Conservation (phyloP, 768 basidiomycete genomes). For the Podaxis sp. region DNA sequence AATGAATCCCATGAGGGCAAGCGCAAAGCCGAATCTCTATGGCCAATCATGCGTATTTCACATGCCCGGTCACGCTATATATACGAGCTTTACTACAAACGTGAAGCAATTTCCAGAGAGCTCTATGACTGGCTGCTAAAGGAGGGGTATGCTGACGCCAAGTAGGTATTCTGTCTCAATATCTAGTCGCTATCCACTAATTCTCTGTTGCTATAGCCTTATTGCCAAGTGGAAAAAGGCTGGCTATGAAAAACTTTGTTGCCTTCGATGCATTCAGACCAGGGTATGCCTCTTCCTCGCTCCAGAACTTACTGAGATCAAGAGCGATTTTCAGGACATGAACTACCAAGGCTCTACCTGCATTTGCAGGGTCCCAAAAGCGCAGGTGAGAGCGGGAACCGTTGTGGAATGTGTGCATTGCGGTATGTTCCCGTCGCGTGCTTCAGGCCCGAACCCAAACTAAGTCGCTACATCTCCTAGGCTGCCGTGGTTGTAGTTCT, state of each 20-base stretch:
- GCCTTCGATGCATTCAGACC: conserved; percentile 94
- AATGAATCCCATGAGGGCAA: conserved; percentile 99
- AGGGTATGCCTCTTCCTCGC: conserved; percentile 45
- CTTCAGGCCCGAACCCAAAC: not conserved
- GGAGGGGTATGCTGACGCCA: conserved; percentile 94
- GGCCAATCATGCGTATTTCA: conserved; percentile 98
- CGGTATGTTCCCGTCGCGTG: conserved; percentile 53
- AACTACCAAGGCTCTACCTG: conserved; percentile 99
- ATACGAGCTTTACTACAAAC: conserved; percentile 98
- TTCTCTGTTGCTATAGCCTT: conserved; percentile 49
- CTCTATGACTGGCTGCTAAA: conserved; percentile 98
- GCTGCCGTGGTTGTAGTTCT: conserved; percentile 89
- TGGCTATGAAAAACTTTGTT: conserved; percentile 98
- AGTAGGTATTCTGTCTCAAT: conserved; percentile 52
- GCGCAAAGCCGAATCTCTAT: conserved; percentile 86
- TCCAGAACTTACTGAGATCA: not conserved
- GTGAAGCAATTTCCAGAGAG: conserved; percentile 90
- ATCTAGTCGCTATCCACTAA: not conserved
- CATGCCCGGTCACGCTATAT: conserved; percentile 96
- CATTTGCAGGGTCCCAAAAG: conserved; percentile 96
- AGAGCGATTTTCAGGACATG: conserved; percentile 71
- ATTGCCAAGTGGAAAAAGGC: conserved; percentile 99
- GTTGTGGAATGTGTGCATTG: conserved; percentile 97
- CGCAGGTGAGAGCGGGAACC: conserved; percentile 84
- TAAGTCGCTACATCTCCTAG: conserved; percentile 35